phyloP scores from a whole-genome alignment of 2,329 filamentous ascomycete species.

The Colletotrichum sp. region DNA sequence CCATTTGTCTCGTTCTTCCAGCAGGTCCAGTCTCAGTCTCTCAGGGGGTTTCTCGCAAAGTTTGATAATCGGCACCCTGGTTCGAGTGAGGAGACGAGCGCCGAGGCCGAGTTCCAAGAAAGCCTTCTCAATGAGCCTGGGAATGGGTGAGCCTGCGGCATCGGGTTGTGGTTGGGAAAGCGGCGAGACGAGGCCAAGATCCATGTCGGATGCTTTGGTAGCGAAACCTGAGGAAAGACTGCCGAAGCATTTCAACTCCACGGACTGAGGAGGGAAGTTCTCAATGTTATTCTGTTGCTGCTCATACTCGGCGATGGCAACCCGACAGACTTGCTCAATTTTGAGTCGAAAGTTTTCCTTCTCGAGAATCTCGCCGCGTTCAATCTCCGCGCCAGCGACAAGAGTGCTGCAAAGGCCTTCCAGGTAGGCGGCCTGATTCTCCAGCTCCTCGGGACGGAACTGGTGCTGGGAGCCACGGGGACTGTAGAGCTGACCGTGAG shows the following conservation, averaged over 20 bases:
- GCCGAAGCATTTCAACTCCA: constrained; percentile 80
- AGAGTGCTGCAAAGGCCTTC: constrained; percentile 59
- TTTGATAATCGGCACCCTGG: constrained; percentile 87
- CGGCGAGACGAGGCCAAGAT: constrained; percentile 77
- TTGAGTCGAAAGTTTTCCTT: constrained; percentile 74
- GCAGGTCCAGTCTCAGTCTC: constrained; percentile 64
- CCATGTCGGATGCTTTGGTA: constrained; percentile 88
- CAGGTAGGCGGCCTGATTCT: constrained; percentile 53
- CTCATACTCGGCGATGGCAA: constrained; percentile 62
- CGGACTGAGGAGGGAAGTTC: constrained; percentile 57
- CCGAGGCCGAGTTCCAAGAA: constrained; percentile 76
- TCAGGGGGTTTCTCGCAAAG: constrained; percentile 75
- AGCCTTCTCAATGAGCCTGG: constrained; percentile 76
- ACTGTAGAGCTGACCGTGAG: constrained; percentile 35
- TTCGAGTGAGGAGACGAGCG: constrained; percentile 77
- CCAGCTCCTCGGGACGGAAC: constrained; percentile 48
- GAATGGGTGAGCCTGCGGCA: constrained; percentile 65
- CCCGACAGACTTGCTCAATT: constrained; percentile 69
- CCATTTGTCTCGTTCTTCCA: constrained; percentile 74
- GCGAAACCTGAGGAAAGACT: constrained; percentile 87
- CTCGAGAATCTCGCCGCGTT: constrained; percentile 63
- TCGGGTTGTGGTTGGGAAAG: constrained; percentile 60
- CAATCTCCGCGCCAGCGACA: constrained; percentile 63
- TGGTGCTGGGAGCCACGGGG: constrained; percentile 30
- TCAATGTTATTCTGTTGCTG: constrained; percentile 36